These are phyloP conservation scores for Hepatocystis sp. DNA, from an alignment of 169 alveolate genomes.

Conservation along the genomic window DNA sequence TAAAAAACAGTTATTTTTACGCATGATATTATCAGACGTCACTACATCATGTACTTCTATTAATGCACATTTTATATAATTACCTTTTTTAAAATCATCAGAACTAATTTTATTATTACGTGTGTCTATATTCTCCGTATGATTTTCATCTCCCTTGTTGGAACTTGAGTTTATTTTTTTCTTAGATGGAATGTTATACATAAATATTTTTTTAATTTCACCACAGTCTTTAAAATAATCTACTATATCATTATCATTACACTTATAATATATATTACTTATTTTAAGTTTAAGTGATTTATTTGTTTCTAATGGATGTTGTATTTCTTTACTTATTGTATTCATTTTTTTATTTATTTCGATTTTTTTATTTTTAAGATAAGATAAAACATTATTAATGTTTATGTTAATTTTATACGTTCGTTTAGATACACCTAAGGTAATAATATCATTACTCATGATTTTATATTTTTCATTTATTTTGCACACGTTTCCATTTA, in stretches of 20 bases:
- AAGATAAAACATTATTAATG: slow-evolving; percentile 42
- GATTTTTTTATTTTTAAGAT: slow-evolving; percentile 35
- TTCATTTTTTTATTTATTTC: slow-evolving; percentile 41
- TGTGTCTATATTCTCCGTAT: background rate
- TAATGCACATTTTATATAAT: slow-evolving; percentile 33
- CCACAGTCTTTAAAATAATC: slow-evolving; percentile 75
- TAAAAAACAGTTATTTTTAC: slow-evolving; percentile 49
- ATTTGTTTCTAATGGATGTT: slow-evolving; percentile 23
- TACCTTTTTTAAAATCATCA: slow-evolving; percentile 7
- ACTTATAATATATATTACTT: slow-evolving; percentile 60
- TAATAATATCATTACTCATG: slow-evolving; percentile 40
- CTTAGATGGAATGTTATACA: slow-evolving; percentile 26
- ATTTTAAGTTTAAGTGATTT: slow-evolving; percentile 33
- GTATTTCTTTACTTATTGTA: slow-evolving; percentile 47
- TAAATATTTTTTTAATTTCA: slow-evolving; percentile 30
- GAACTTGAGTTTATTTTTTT: background rate
- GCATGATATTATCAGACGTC: slow-evolving; percentile 45
- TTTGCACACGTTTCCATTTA: slow-evolving; percentile 32
- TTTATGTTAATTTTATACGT: slow-evolving; percentile 61
- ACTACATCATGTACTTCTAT: slow-evolving; percentile 44
- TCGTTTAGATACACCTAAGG: slow-evolving; percentile 67
- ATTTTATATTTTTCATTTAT: slow-evolving; percentile 56
- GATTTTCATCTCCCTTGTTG: background rate
- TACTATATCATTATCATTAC: slow-evolving; percentile 64
- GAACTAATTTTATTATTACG: background rate